Evolutionary conservation across 345 rosid species (phyloP).

Genomic region (Turritis glabra): DNA sequence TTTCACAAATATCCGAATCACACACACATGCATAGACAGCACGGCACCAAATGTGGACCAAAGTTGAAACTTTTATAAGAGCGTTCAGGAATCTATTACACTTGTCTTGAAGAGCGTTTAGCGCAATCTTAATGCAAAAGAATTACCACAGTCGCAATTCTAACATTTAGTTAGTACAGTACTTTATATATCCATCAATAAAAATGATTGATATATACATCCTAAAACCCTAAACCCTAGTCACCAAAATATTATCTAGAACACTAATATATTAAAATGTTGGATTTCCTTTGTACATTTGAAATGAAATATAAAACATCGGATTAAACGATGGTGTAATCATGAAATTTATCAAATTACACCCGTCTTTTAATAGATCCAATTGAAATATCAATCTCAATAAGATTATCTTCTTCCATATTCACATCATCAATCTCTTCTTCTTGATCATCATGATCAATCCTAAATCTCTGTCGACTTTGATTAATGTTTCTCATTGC

Average conservation of each 20-base stretch:
- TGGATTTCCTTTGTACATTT: constrained; percentile 5
- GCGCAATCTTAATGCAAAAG: background rate
- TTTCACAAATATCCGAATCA: background rate
- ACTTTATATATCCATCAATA: background rate
- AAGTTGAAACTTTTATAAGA: background rate
- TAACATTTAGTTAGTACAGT: background rate
- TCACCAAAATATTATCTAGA: background rate
- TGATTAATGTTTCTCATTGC: constrained; percentile 6
- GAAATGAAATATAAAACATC: background rate
- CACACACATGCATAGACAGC: background rate
- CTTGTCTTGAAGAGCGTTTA: too few species aligned
- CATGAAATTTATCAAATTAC: background rate
- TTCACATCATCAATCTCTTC: constrained; percentile 39
- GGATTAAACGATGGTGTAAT: background rate
- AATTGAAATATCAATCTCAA: constrained; percentile 78
- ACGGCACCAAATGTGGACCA: background rate
- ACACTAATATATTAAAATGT: background rate
- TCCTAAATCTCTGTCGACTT: constrained; percentile 17
- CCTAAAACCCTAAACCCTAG: constrained; percentile 8
- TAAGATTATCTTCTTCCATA: constrained; percentile 66
- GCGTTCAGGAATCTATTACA: background rate
- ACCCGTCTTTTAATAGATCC: constrained; percentile 63
- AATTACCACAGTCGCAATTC: background rate
- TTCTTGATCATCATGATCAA: constrained; percentile 7
- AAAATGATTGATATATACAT: background rate